Base-by-base conservation (phyloP, 1,284 basidiomycete species). In the Pulveroboletus sp. region DNA sequence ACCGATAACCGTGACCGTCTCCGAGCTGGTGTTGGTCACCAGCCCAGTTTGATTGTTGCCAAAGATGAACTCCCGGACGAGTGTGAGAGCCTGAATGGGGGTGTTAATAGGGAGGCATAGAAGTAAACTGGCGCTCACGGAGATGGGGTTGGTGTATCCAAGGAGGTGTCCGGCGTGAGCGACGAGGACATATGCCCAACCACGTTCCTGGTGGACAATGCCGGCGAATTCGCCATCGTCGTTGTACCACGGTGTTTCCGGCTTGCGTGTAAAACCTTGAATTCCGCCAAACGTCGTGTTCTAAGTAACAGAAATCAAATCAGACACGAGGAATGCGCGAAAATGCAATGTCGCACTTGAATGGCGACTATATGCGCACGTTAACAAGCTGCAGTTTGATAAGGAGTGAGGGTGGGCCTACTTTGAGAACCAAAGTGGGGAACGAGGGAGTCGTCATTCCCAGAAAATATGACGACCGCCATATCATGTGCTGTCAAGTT, bases 231-330 rank as follows among this genome's bases (percentile, higher is more conserved):
- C 73, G 22, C 82, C 81, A 1, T 66, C 64, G 48, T 86, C 84
- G 55, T 84, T 81, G 54, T 71, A 75, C 84, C 85, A 87, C 0
- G 82, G 81, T 1, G 87, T 89, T 0, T 82, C 78, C 2, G 87
- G 87, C 54, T 78, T 81, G 33, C 81, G 76, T 0, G 86, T 82
- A 66, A 89, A 90, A 3, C 88, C 87, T 69, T 85, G 86, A 39
- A 84, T 84, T 18, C 85, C 86, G 28, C 87, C 86, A 64, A 89
- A 90, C 1, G 87, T 88, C 3, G 84, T 88, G 62, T 90, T 90
- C 84, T 88, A 50, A 0, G 10, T 5, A 10, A 42, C 17, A n/a
- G 49, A 36, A n/a, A 15, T 57, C 7, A 49, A 59, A 40, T 10
- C n/a, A n/a, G n/a, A 42, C 11, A 4, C 12, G n/a, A 26, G 11